These are phyloP conservation scores for Hibiscus mutabilis DNA, from an alignment of 345 rosid genomes.

Conservation along the genomic window DNA sequence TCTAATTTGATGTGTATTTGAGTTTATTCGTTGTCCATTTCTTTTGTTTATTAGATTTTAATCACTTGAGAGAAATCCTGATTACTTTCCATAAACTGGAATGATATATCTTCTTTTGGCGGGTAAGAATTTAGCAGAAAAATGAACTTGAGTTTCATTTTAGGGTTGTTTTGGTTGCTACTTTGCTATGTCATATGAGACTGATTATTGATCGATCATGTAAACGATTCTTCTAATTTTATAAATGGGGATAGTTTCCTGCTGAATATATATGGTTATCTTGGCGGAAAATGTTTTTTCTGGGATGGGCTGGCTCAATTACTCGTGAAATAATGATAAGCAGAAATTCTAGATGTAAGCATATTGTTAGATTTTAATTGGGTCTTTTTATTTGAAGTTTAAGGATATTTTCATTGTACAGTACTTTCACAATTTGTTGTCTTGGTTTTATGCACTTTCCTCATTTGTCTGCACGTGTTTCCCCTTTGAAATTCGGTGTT, in stretches of 20 bases:
- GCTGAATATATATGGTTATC: no score
- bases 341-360: background rate
- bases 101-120: no score
- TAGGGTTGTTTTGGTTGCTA: background rate
- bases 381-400: background rate
- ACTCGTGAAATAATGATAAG: background rate
- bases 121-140: background rate
- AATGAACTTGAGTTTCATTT: background rate
- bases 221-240: background rate
- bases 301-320: background rate
- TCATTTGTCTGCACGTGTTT: background rate
- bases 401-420: background rate
- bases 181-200: background rate
- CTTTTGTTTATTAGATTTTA: background rate
- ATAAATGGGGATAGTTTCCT: background rate
- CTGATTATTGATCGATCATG: background rate
- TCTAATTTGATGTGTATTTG: background rate
- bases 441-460: conserved; percentile 2
- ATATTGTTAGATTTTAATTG: background rate
- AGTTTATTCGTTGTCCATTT: background rate
- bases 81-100: no score
- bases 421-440: background rate
- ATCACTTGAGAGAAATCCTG: conserved; percentile 16
- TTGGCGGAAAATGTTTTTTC: no score
- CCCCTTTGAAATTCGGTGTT: background rate